These are phyloP conservation scores for Calophaca sinica DNA, from an alignment of 306 rosid species.

Conservation along the genomic window DNA sequence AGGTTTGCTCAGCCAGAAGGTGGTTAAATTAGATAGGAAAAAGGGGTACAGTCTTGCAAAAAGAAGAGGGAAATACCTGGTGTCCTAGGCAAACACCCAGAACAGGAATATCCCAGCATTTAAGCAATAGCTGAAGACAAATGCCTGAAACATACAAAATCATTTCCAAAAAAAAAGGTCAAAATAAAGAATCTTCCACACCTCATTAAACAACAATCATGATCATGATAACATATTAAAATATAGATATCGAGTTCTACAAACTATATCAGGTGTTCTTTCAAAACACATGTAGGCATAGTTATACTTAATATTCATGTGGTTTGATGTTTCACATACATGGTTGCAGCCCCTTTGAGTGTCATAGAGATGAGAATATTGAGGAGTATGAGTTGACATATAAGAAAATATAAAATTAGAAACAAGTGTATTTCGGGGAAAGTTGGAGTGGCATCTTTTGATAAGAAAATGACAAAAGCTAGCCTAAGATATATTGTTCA, in stretches of 20 bases:
- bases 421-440: background rate
- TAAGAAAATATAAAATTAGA: constrained; percentile 12
- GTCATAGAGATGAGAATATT: constrained; percentile 4
- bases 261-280: constrained; percentile 34
- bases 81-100: constrained; percentile 98
- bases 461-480: no score
- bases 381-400: background rate
- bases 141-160: constrained; percentile 69
- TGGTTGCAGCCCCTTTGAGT: constrained; percentile 5
- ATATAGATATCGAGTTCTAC: constrained; percentile 37
- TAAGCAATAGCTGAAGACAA: constrained; percentile 80
- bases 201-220: constrained; percentile 29
- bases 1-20: constrained; percentile 26
- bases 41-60: constrained; percentile 7
- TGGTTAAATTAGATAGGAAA: background rate
- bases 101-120: constrained; percentile 87
- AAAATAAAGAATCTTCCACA: constrained; percentile 29
- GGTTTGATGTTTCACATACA: constrained; percentile 15
- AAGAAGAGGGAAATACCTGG: constrained; percentile 68
- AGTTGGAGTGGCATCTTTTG: background rate
- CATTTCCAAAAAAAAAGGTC: constrained; percentile 37
- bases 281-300: constrained; percentile 10
- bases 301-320: no score
- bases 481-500: no score
- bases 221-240: constrained; percentile 38